Base-by-base conservation (phyloP, 768 basidiomycete species). In the Boletus pseudo-olivaceus region DNA sequence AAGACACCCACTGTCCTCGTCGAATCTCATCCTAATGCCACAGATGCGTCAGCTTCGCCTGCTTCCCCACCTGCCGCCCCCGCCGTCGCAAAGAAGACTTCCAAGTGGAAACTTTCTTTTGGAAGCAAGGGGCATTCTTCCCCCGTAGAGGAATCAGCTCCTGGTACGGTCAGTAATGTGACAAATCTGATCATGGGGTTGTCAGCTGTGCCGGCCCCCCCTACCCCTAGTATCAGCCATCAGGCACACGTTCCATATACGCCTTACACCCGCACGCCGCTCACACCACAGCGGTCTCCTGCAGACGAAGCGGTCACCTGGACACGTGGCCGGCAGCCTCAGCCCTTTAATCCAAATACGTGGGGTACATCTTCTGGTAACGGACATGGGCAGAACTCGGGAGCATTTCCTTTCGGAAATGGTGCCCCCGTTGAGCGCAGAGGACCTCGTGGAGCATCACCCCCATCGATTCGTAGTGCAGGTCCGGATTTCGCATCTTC, bases 121-220 rank as follows among this genome's bases (percentile, higher is more conserved):
- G 93, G 72, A 76, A 90, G 72, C 76, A 90, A 62, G 77, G 84
- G 61, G 77, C 88, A 74, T 35, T 61, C 76, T 48, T 64, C 73
- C 37, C 60, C 73, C 20, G 58, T 71, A 6, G 66, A 74, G 33
- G 78, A 76, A 38, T 35, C 56, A 6, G 55, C 56, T 26, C 83
- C 84, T 20, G 79, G 82, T 9, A 91, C 88, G 7, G 92, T 85
- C 30, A 87, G 81, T 65, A 91, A 91, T 63, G 87, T 94, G 49
- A 80, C 84, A 12, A 85, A 73, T 62, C 72, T 90, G 62, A 83
- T 90, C 65, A 90, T 85, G 87, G 81, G 84, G 4, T 42, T 70
- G 47, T 66, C 69, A 8, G 64, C 64, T 39, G 42, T 47, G 9
- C 61, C 63, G 6, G 45, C 55, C 0, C 15, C 55, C 10, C 23